Base-by-base conservation (phyloP, 1,139 yeast genomes). In the Kodamaea plutei region DNA sequence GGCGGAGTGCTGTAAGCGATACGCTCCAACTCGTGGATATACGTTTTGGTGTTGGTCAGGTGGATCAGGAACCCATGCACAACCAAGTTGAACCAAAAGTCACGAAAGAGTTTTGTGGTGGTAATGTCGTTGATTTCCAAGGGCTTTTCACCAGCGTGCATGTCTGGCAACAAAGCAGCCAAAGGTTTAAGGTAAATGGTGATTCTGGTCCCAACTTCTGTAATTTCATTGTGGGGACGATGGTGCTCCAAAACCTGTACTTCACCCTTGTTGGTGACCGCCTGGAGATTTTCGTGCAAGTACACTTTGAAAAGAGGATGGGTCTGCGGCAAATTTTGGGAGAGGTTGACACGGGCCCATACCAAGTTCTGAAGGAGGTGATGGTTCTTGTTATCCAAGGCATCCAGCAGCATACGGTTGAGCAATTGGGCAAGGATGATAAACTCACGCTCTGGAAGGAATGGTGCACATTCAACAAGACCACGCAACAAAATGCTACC, bases 1-100 rank as follows among this genome's bases (percentile, higher is more conserved):
- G 97, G 94, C 4, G 98, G 98, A 4, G 96, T 73, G 48, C 75
- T 83, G 47, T 82, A 76, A 0, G 98, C 97, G 47, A 93, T 84
- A 35, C 79, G 65, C 47, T 73, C 70, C 32, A 93, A 65, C 21
- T 74, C 76, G 0, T 40, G 39, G 33, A 59, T 52, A 47, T 73
- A 70, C 8, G 61, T 57, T 33, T 64, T 59, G 8, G 79, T 72
- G 47, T 78, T 63, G 9, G 67, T 65, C 0, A 95, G 79, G 30
- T 71, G 70, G 31, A 69, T 65, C 15, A 80, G 73, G 52, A 79
- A 88, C 0, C 98, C 98, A 56, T 91, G 96, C 25, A 89, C 85
- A 4, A 83, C 93, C 73, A 91, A 69, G 50, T 89, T 91, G 54
- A 84, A 88, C 99, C 99, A 93, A 29, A 87, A 78, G 54, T 91